Evolutionary conservation across 441 rosid species (phyloP).

Genomic region (Adansonia rubrostipa): DNA sequence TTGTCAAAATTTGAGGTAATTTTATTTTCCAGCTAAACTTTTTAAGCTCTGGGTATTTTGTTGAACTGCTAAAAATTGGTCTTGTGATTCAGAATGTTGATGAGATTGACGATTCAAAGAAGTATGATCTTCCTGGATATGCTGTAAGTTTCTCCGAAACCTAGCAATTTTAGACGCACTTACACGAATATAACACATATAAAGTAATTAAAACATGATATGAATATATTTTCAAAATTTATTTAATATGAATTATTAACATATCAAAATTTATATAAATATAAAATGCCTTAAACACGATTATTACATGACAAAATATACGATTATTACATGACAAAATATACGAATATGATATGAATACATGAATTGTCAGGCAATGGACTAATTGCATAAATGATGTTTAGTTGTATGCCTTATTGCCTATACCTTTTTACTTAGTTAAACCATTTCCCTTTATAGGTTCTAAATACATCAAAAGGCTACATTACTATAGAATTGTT

Average conservation of each 20-base stretch:
- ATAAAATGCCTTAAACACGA: too few relatives aligned
- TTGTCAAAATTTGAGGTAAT: constrained; percentile 54
- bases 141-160: constrained; percentile 59
- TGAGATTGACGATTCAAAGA: constrained; percentile 50
- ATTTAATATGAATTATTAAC: too few relatives aligned
- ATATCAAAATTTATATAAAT: too few relatives aligned
- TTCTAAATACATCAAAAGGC: constrained; percentile 25
- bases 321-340: too few relatives aligned
- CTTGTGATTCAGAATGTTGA: constrained; percentile 52
- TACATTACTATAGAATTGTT: constrained; percentile 23
- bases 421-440: constrained; percentile 14
- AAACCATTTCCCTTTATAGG: not conserved
- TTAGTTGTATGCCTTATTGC: constrained; percentile 14
- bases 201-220: too few relatives aligned
- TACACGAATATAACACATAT: too few relatives aligned
- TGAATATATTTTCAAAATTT: too few relatives aligned
- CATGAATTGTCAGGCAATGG: not conserved
- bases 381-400: constrained; percentile 25
- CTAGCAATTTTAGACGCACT: too few relatives aligned
- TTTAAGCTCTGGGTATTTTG: not conserved
- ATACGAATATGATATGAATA: too few relatives aligned
- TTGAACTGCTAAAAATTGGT: constrained; percentile 6
- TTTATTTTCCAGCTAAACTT: not conserved
- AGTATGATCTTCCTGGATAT: constrained; percentile 79
- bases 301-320: too few relatives aligned